Evolutionary conservation across 306 rosid species (phyloP).

Genomic region (Hippophae gyantsensis): DNA sequence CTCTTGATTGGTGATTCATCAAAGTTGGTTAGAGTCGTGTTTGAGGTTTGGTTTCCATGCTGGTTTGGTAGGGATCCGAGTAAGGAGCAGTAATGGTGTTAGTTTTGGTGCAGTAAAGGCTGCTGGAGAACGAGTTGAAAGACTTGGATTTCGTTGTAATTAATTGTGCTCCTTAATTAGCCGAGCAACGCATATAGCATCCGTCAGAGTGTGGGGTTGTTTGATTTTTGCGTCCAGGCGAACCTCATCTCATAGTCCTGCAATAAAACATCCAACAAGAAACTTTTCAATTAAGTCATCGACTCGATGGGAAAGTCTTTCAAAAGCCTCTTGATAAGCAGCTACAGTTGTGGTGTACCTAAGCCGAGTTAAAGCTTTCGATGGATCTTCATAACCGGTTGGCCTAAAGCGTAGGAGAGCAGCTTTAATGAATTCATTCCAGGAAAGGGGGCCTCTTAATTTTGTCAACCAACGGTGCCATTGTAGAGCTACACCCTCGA

Average conservation of each 20-base stretch:
- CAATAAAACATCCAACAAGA: background rate
- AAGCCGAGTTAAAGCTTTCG: background rate
- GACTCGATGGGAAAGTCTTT: background rate
- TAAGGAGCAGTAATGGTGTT: background rate
- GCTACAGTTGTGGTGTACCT: background rate
- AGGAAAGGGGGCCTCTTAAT: background rate
- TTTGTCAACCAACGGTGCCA: background rate
- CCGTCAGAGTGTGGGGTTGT: background rate
- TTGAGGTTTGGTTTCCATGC: background rate
- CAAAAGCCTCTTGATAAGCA: background rate
- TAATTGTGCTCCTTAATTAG: background rate
- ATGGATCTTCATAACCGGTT: background rate
- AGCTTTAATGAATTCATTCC: background rate
- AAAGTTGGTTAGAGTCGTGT: background rate
- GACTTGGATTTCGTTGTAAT: background rate
- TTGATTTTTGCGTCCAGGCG: background rate
- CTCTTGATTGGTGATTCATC: background rate
- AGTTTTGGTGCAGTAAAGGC: background rate
- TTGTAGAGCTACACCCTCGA: background rate
- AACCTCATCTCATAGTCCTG: background rate
- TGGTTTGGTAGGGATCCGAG: background rate
- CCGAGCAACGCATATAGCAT: background rate
- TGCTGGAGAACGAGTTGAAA: background rate
- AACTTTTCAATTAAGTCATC: background rate
- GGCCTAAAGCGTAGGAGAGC: background rate